These are phyloP conservation scores for Fomes fomentarius DNA, from an alignment of 1,284 basidiomycete genomes.

Conservation along the genomic window DNA sequence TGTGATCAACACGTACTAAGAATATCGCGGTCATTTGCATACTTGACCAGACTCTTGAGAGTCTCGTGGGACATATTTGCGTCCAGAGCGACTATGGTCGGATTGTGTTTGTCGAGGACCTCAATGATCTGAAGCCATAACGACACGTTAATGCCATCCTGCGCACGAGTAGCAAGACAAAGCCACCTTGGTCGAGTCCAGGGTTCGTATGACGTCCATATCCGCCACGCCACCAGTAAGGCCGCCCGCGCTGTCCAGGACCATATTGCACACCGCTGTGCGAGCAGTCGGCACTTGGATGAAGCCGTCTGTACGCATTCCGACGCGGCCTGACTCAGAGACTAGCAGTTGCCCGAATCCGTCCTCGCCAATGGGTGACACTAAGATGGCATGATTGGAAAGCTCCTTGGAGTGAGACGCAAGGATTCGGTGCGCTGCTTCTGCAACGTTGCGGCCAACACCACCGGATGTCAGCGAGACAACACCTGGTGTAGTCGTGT, in stretches of 20 bases:
- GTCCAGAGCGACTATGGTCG: slow-evolving; percentile 78
- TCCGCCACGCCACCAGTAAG: slow-evolving; percentile 89
- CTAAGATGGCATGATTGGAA: slow-evolving; percentile 47
- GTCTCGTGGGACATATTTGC: slow-evolving; percentile 71
- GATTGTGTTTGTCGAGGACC: slow-evolving; percentile 45
- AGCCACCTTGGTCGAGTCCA: slow-evolving; percentile 54
- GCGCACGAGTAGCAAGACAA: not conserved
- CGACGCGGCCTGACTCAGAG: slow-evolving; percentile 57
- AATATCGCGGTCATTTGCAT: slow-evolving; percentile 50
- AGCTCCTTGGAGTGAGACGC: slow-evolving; percentile 38
- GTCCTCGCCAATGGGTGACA: slow-evolving; percentile 73
- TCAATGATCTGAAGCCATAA: slow-evolving; percentile 55
- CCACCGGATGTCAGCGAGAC: slow-evolving; percentile 84
- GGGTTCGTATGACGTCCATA: slow-evolving; percentile 74
- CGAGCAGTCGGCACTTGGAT: slow-evolving; percentile 42
- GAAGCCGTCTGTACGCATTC: slow-evolving; percentile 87
- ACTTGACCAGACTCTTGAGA: slow-evolving; percentile 55
- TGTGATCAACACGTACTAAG: slow-evolving; percentile 61
- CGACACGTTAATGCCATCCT: too few relatives aligned
- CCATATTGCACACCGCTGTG: slow-evolving; percentile 86
- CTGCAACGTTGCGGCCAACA: slow-evolving; percentile 93
- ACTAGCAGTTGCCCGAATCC: slow-evolving; percentile 67
- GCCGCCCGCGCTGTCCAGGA: slow-evolving; percentile 74
- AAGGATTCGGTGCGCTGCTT: slow-evolving; percentile 76
- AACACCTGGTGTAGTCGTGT: slow-evolving; percentile 83